These are phyloP conservation scores for Ottelia alismoides DNA, from an alignment of 106 monocot genomes.

Conservation along the genomic window DNA sequence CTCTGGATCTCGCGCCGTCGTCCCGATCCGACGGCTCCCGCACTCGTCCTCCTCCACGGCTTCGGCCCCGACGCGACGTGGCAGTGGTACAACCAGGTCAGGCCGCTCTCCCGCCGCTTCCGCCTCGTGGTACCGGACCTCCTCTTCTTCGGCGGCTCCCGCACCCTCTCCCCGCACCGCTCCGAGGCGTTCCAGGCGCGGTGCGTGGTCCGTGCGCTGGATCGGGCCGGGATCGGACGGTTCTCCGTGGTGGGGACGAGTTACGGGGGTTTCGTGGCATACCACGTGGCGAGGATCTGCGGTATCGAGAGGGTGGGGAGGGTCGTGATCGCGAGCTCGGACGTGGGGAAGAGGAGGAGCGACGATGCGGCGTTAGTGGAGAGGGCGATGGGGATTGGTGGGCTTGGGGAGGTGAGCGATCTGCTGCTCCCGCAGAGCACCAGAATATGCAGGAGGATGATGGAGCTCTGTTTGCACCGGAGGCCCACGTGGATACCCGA, in stretches of 20 bases:
- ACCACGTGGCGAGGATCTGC: constrained; percentile 54
- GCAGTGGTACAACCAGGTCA: constrained; percentile 42
- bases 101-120: constrained; percentile 23
- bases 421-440: constrained; percentile 6
- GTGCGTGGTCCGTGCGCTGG: constrained; percentile 37
- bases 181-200: constrained; percentile 57
- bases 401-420: background rate
- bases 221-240: constrained; percentile 25
- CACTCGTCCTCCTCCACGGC: constrained; percentile 47
- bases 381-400: too few relatives aligned
- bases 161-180: constrained; percentile 39
- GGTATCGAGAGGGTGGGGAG: constrained; percentile 33
- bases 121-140: constrained; percentile 41
- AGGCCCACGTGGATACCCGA: background rate
- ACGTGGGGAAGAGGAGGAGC: background rate
- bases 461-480: background rate
- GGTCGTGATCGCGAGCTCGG: constrained; percentile 19
- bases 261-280: constrained; percentile 82
- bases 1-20: constrained; percentile 23
- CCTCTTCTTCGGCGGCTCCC: constrained; percentile 60
- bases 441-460: background rate
- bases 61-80: constrained; percentile 48
- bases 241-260: constrained; percentile 47
- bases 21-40: constrained; percentile 9
- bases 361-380: constrained; percentile 1